Percentiles rank a stretch among this genome's conserved stretches.
Evolutionary conservation across 2,329 filamentous ascomycete species (phyloP).

Genomic region (Ophiostoma novo-ulmi): DNA sequence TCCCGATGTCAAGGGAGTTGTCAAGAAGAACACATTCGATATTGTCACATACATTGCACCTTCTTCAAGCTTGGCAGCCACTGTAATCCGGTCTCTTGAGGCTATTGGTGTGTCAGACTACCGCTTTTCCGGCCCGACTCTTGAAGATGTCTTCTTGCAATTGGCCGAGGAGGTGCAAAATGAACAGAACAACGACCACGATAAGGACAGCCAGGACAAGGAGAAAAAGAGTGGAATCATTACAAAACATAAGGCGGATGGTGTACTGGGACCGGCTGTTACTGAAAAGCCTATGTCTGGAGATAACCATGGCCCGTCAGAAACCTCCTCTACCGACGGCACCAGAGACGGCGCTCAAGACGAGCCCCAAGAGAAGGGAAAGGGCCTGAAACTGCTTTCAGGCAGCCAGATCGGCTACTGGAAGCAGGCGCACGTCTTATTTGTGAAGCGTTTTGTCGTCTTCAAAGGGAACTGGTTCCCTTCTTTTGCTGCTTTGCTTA

Average conservation of each 20-base stretch:
- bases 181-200: constrained; percentile 35
- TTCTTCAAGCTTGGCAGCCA: constrained; percentile 64
- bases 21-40: constrained; percentile 60
- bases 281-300: background rate
- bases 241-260: background rate
- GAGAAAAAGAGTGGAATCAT: background rate
- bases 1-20: constrained; percentile 51
- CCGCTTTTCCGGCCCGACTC: constrained; percentile 79
- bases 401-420: constrained; percentile 65
- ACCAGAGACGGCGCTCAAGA: constrained; percentile 13
- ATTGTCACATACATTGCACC: constrained; percentile 67
- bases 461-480: constrained; percentile 73
- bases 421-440: constrained; percentile 67
- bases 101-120: constrained; percentile 65
- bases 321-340: background rate
- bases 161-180: constrained; percentile 72
- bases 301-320: background rate
- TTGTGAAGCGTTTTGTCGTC: constrained; percentile 71
- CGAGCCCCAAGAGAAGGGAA: constrained; percentile 26
- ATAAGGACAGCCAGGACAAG: background rate
- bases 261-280: background rate
- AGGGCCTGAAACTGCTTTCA: constrained; percentile 54
- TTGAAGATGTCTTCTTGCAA: constrained; percentile 87
- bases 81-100: constrained; percentile 66
- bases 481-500: constrained; percentile 65